Conservation (phyloP, 2,329 filamentous ascomycete genomes). For the Fusarium coicis region DNA sequence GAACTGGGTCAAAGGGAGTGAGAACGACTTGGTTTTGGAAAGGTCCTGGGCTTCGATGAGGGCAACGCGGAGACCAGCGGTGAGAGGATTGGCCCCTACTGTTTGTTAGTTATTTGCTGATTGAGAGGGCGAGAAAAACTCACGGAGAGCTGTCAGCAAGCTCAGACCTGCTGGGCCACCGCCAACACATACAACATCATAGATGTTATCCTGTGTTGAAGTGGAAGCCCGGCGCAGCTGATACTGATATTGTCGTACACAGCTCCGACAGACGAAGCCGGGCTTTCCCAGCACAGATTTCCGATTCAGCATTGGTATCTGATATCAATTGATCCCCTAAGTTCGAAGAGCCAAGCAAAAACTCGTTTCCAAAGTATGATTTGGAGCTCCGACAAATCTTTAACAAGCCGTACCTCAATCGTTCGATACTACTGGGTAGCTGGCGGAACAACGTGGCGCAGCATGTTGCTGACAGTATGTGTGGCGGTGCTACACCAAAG, state of each 20-base stretch:
- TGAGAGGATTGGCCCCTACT: constrained; percentile 77
- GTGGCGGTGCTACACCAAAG: constrained; percentile 31
- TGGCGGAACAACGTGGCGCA: constrained; percentile 26
- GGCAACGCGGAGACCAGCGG: constrained; percentile 82
- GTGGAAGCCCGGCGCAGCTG: constrained; percentile 56
- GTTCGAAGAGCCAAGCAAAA: background rate
- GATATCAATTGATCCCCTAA: constrained; percentile 3
- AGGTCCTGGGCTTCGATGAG: constrained; percentile 93
- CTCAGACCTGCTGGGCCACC: constrained; percentile 91
- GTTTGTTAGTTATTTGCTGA: background rate
- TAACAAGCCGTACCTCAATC: constrained; percentile 31
- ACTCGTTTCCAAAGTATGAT: constrained; percentile 17
- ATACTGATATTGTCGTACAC: constrained; percentile 53
- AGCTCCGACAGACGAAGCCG: constrained; percentile 60
- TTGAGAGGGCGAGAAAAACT: background rate
- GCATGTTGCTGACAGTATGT: background rate
- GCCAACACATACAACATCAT: constrained; percentile 92
- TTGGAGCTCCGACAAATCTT: constrained; percentile 24
- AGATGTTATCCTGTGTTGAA: constrained; percentile 73
- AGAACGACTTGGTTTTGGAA: constrained; percentile 72
- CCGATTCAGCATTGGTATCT: constrained; percentile 44
- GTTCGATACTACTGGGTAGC: constrained; percentile 35
- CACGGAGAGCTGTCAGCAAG: constrained; percentile 80
- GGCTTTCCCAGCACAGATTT: constrained; percentile 42
- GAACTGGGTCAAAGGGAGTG: constrained; percentile 74